These are phyloP conservation scores for Blastocystis sp. DNA, from an alignment of 352 stramenopile species.

Conservation along the genomic window DNA sequence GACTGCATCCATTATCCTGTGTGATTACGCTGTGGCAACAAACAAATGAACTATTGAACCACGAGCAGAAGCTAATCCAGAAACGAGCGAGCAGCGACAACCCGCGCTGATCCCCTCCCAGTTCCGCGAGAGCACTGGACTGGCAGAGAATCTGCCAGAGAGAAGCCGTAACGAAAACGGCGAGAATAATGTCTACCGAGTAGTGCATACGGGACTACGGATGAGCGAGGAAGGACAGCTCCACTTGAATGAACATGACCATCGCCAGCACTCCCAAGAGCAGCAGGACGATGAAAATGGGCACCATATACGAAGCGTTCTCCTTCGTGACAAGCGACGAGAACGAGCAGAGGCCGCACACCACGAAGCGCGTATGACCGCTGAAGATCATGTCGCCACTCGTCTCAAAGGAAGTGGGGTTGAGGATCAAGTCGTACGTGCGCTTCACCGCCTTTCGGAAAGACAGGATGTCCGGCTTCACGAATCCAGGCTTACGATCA, in stretches of 20 bases:
- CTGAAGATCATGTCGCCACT: neutral
- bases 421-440: neutral
- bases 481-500: neutral
- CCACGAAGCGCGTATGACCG: neutral
- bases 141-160: neutral
- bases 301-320: neutral
- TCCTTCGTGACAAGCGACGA: neutral
- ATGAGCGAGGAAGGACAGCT: neutral
- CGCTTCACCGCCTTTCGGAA: neutral
- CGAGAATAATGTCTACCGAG: neutral
- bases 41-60: neutral
- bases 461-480: neutral
- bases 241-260: neutral
- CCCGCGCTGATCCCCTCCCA: neutral
- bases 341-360: neutral
- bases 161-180: neutral
- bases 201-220: neutral
- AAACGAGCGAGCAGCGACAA: neutral
- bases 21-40: neutral
- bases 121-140: neutral
- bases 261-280: neutral
- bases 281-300: neutral
- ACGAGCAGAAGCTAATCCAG: neutral
- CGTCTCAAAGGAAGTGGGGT: neutral
- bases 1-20: too few relatives aligned